Conservation (phyloP, 2,329 filamentous ascomycete species). For the Mycocentrospora acerina region DNA sequence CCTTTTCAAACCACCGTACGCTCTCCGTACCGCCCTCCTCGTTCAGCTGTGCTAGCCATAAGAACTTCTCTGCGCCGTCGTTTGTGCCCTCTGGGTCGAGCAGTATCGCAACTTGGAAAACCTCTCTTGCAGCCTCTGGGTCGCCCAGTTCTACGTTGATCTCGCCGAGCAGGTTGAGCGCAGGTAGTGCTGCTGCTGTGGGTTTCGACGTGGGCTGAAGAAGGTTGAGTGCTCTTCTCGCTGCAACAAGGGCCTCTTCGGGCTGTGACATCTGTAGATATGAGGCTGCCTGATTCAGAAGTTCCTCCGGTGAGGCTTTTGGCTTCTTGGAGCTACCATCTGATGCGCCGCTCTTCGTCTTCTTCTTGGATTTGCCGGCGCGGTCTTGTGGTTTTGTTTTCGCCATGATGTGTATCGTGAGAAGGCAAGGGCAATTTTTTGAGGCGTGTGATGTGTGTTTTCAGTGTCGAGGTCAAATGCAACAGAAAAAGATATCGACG, state of each 20-base stretch:
- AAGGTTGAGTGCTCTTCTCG: conserved; percentile 55
- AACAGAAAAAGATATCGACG: conserved; percentile 1
- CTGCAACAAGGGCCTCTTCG: conserved; percentile 57
- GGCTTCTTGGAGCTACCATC: conserved; percentile 37
- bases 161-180: conserved; percentile 76
- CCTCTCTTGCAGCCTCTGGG: conserved; percentile 69
- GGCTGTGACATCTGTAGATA: conserved; percentile 61
- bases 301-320: conserved; percentile 54
- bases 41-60: conserved; percentile 89
- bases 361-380: conserved; percentile 34
- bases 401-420: conserved; percentile 46
- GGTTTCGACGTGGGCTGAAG: conserved; percentile 45
- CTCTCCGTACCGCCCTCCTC: conserved; percentile 62
- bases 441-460: neutral
- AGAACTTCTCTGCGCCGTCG: conserved; percentile 88
- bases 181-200: conserved; percentile 58
- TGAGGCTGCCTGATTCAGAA: conserved; percentile 59
- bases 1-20: conserved; percentile 64
- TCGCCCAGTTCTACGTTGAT: conserved; percentile 83
- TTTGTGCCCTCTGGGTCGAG: conserved; percentile 79
- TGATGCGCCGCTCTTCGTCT: conserved; percentile 37
- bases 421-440: conserved; percentile 4
- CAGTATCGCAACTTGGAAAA: conserved; percentile 71
- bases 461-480: neutral
- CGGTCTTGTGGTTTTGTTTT: conserved; percentile 55